A percentile compares a stretch with the other conserved stretches of the same genome.
phyloP scores from a whole-genome alignment of 2,329 filamentous ascomycete genomes.

The Exophiala sp. region DNA sequence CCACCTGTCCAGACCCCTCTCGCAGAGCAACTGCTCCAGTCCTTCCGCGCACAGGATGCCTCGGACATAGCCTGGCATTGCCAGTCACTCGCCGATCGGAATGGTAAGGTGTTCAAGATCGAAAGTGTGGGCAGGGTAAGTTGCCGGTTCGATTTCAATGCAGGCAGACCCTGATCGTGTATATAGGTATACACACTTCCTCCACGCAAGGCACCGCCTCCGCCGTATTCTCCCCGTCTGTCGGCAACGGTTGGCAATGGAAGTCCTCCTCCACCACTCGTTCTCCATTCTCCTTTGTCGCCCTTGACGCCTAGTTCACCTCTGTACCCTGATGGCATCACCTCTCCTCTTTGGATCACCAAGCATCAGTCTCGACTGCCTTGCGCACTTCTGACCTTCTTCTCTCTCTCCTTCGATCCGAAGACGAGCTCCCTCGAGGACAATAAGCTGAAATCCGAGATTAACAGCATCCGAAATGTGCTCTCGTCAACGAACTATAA shows the following conservation, averaged over 20 bases:
- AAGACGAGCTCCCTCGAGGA: slow-evolving; percentile 73
- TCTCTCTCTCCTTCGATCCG: slow-evolving; percentile 65
- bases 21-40: slow-evolving; percentile 58
- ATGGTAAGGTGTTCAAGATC: slow-evolving; percentile 58
- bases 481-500: slow-evolving; percentile 60
- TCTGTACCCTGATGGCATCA: slow-evolving; percentile 82
- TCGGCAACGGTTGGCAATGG: slow-evolving; percentile 44
- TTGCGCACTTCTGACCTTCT: slow-evolving; percentile 74
- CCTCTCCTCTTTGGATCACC: slow-evolving; percentile 73
- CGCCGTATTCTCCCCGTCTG: slow-evolving; percentile 46
- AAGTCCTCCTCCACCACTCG: slow-evolving; percentile 43
- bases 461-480: slow-evolving; percentile 67
- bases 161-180: slow-evolving; percentile 23
- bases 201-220: slow-evolving; percentile 57
- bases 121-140: slow-evolving; percentile 74
- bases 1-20: slow-evolving; percentile 60
- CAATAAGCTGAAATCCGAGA: slow-evolving; percentile 80
- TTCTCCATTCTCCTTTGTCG: slow-evolving; percentile 86
- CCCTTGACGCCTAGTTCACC: slow-evolving; percentile 76
- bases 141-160: slow-evolving; percentile 26
- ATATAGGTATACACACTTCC: slow-evolving; percentile 51
- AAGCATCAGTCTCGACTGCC: slow-evolving; percentile 86
- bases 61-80: slow-evolving; percentile 61
- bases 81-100: slow-evolving; percentile 46
- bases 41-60: slow-evolving; percentile 62